phyloP scores from a whole-genome alignment of 192 early-diverging fungal genomes.

The Chytriomyces sp. region DNA sequence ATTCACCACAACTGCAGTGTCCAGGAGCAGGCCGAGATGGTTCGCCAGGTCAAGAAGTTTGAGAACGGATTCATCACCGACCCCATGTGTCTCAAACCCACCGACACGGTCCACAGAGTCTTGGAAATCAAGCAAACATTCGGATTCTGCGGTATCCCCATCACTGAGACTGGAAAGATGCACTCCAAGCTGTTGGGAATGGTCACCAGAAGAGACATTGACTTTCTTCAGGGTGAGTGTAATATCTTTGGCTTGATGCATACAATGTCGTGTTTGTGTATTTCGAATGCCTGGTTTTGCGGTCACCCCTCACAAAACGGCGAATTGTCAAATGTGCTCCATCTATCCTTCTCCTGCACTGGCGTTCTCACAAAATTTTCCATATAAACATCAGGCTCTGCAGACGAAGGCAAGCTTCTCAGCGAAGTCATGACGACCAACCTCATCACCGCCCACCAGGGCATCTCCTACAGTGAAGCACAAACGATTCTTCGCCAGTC shows the following conservation, averaged over 20 bases:
- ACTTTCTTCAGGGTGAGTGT: slow-evolving; percentile 67
- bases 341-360: neutral
- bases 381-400: slow-evolving; percentile 16
- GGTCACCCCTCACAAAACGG: too few species aligned
- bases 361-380: neutral
- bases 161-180: slow-evolving; percentile 88
- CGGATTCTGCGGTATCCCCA: slow-evolving; percentile 96
- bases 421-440: slow-evolving; percentile 88
- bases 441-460: slow-evolving; percentile 80
- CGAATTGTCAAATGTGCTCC: too few species aligned
- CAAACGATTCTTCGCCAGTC: slow-evolving; percentile 84
- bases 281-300: too few species aligned
- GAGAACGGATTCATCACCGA: slow-evolving; percentile 99
- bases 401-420: slow-evolving; percentile 65
- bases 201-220: slow-evolving; percentile 95
- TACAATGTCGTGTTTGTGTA: too few species aligned
- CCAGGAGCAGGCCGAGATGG: slow-evolving; percentile 97
- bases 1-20: slow-evolving; percentile 98
- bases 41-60: slow-evolving; percentile 90
- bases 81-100: slow-evolving; percentile 82
- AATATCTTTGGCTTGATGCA: neutral
- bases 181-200: slow-evolving; percentile 92
- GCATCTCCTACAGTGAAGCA: slow-evolving; percentile 88
- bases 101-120: slow-evolving; percentile 83
- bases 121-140: slow-evolving; percentile 80